phyloP scores from a whole-genome alignment of 2,329 filamentous ascomycete species.

The Nothophoma quercina region DNA sequence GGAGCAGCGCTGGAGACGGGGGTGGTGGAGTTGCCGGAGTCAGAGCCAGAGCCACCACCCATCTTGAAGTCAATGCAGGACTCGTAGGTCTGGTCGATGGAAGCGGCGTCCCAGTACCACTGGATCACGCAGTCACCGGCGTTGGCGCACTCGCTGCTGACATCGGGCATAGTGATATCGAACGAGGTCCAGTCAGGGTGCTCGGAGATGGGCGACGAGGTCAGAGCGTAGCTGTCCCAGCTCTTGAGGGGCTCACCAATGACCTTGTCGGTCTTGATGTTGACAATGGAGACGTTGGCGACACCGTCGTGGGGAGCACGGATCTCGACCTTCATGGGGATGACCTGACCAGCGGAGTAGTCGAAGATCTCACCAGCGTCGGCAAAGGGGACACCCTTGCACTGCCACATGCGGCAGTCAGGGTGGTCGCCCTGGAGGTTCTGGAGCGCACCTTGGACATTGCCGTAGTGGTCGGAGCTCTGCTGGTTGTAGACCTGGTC shows the following conservation, averaged over 20 bases:
- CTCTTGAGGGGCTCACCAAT: constrained; percentile 62
- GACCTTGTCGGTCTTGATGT: constrained; percentile 60
- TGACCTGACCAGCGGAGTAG: constrained; percentile 59
- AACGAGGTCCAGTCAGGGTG: constrained; percentile 57
- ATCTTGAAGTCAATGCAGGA: constrained; percentile 67
- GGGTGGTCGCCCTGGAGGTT: constrained; percentile 53
- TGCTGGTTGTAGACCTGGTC: constrained; percentile 63
- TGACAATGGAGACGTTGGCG: constrained; percentile 67
- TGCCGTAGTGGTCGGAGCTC: constrained; percentile 62
- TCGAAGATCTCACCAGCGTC: constrained; percentile 61
- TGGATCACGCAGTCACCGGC: constrained; percentile 65
- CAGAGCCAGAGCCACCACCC: constrained; percentile 34
- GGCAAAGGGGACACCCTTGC: constrained; percentile 65
- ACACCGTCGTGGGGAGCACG: constrained; percentile 62
- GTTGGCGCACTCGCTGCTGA: constrained; percentile 56
- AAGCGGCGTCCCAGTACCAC: constrained; percentile 67
- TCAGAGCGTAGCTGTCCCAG: constrained; percentile 64
- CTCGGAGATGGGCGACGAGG: constrained; percentile 50
- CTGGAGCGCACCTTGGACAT: constrained; percentile 64
- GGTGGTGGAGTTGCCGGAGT: constrained; percentile 12
- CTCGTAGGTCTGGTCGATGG: constrained; percentile 68
- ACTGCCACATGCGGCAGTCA: constrained; percentile 64
- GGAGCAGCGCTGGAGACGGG: constrained; percentile 16
- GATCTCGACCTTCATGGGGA: constrained; percentile 58
- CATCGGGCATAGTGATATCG: constrained; percentile 63